These are phyloP conservation scores for Anacardium occidentale DNA, from an alignment of 345 rosid species.

Conservation along the genomic window DNA sequence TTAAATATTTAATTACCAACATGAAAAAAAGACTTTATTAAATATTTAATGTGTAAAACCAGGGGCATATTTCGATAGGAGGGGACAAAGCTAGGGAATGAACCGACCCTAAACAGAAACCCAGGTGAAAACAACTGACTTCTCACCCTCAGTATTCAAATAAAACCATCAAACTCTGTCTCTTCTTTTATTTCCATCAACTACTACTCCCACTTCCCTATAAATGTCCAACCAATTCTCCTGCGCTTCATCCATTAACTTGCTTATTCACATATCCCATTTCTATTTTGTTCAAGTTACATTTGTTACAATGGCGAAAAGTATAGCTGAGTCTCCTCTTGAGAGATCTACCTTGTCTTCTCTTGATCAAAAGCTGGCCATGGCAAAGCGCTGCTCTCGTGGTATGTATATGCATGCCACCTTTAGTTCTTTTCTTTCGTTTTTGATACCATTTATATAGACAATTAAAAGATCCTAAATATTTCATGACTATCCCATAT, in stretches of 20 bases:
- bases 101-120: conserved; percentile 22
- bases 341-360: conserved; percentile 46
- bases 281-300: neutral
- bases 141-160: conserved; percentile 22
- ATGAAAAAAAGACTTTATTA: too few relatives aligned
- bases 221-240: conserved; percentile 24
- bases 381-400: conserved; percentile 61
- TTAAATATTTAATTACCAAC: neutral
- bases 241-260: neutral
- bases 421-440: neutral
- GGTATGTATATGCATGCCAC: conserved; percentile 26
- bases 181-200: neutral
- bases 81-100: conserved; percentile 9
- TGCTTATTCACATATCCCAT: neutral
- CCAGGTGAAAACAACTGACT: conserved; percentile 31
- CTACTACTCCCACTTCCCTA: conserved; percentile 1
- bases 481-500: conserved; percentile 13
- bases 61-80: neutral
- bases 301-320: conserved; percentile 39
- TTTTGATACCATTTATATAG: neutral
- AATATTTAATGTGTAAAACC: neutral
- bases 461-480: neutral
- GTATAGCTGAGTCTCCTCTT: conserved; percentile 44
- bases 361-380: conserved; percentile 55
- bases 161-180: conserved; percentile 37